Base-by-base conservation (phyloP, 805 yeast genomes). In the Ogataea kodamae region DNA sequence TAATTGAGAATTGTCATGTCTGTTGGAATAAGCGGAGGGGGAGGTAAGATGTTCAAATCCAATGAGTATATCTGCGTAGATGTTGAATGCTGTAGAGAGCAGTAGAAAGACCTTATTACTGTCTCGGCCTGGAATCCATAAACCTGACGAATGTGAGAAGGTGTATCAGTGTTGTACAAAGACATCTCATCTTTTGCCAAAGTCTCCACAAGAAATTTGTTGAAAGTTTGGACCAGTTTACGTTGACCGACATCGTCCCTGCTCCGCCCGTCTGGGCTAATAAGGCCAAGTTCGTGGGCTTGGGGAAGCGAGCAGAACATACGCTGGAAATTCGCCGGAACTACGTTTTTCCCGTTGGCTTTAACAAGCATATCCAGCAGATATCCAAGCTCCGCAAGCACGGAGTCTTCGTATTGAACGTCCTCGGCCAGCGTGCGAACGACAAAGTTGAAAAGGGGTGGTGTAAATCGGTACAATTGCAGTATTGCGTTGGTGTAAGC, bases 301-400 rank as follows among this genome's bases (percentile, higher is more conserved):
- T 74, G 74, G 1, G 70, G 68, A 5, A 67, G 55, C 1, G 68
- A 54, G 7, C 67, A 63, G 23, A 82, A 52, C 4, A 75, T 55
- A 21, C 67, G 62, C 45, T 78, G 81, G 51, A 90, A 87, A 53
- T 92, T 92, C 2, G 88, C 67, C 0, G 96, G 81, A 23, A 85
- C 75, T 49, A 90, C 87, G 46, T 83, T 85, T 22, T 74, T 72
- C 0, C 95, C 92, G 9, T 71, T 61, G 0, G 96, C 87, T 54
- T 85, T 84, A 25, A 70, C 71, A 61, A 90, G 71, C 98, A 92
- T 90, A 52, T 94, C 97, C 59, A 77, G 86, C 9, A 94, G 62
- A 43, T 87, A 86, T 0, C 96, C 98, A 28, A 89, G 62, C 53
- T 92, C 97, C 30, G 84, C 78, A 17, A 88, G 59, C 3, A 89